Evolutionary conservation across 140 eudicot genomes (phyloP), one percentile per base, ranked within the genome.

Genomic region (Artemisia princeps): DNA sequence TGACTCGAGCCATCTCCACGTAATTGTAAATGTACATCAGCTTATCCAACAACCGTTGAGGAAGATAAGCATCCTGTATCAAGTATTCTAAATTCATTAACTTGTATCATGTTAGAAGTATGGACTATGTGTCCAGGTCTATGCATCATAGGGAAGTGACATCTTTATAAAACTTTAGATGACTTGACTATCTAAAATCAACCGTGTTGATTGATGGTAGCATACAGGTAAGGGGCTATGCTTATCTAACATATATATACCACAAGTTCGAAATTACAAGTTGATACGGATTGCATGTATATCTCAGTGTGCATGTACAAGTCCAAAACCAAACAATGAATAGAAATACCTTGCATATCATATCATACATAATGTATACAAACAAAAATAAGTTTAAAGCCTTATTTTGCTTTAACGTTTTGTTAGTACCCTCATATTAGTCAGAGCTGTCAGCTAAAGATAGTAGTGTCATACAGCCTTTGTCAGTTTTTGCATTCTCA

Each of bases 1-100:
- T 94, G 53, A 94, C 96, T 33, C 99, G 84, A 80, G 99, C 96
- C 99, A 94, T 94, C 76, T 94, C 99, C 80, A 94, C 99, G 76
- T 94, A 94, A 79, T 94, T 94, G 81, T 94, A 94, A 60, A 94
- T 77, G 73, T 76, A 88, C 99, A 94, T 94, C 73, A 94, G 58
- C 88, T 94, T 94, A 79, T 94, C 99, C 79, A 94, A 72, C 80
- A 94, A 83, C 67, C 99, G 82, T 64, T 94, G 99, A 64, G 99
- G 99, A 70, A 94, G 96, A 83, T 94, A 88, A 63, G 99, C 99
- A 84, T 94, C 99, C 99, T 94, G 81, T 55, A 79, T 33, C 52
- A 62, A 54, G 63, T 20, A 56, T 26, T 62, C 44, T n/a, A 67
- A 8, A 17, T 16, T 69, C 51, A 63, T 71, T 55, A 77, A 20